Base-by-base conservation (phyloP, 2,329 filamentous ascomycete genomes). In the Mariannaea elegans region DNA sequence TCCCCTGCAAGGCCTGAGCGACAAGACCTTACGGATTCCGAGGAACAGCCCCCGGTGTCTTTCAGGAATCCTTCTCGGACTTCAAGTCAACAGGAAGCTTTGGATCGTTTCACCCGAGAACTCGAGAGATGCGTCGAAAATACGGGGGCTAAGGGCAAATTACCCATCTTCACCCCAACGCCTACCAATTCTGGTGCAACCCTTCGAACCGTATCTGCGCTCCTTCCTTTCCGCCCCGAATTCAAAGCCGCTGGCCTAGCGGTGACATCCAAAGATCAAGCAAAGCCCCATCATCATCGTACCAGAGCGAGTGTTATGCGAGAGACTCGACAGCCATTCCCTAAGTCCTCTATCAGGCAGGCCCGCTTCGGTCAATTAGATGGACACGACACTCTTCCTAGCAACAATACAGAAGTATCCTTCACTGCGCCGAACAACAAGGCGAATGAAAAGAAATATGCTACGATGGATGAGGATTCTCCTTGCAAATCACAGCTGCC, bases 161-260 rank as follows among this genome's bases (percentile, higher is more conserved):
- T 73, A 24, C 75, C 75, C 1, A 64, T 77, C 14, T 75, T 76
- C 10, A 80, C 78, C 1, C 75, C 81, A 4, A 80, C 78, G 47
- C 74, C 60, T 29, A 64, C 77, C 1, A 74, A 76, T 12, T 81
- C 81, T 3, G 75, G 71, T n/a, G 65, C 71, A 47, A 85, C 79
- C 39, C 73, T 81, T 44, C 78, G 80, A 59, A 87, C 85, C 2
- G 76, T 87, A 16, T 77, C 80, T 23, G 82, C 81, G 27, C 73
- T 87, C 3, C 68, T 85, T 23, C 84, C 84, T 2, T 87, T 82
- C 65, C 80, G 78, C 45, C 74, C 79, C 4, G 79, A 87, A 60
- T 86, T 88, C 61, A 75, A 75, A 56, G 78, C 78, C 56, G 84
- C 82, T 53, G 84, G 84, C 2, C 76, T 88, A 48, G 84, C 84